Conservation (phyloP, 176 grass and related monocot species). For the Hsuehochloa calcarea region DNA sequence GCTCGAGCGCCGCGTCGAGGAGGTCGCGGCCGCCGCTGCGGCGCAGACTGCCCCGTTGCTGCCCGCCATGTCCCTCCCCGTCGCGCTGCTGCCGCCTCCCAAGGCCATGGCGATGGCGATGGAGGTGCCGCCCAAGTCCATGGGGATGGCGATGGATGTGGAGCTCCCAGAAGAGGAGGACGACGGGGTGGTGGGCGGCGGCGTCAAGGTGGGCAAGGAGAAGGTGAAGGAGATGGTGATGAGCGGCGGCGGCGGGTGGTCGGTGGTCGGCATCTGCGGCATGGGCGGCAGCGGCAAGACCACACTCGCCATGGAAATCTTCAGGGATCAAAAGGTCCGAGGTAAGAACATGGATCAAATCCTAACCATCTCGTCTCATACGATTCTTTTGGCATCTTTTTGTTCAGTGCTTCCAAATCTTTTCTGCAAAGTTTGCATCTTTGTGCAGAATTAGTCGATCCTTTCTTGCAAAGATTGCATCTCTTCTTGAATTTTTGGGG, state of each 20-base stretch:
- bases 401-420: background rate
- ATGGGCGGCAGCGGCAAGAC: constrained; percentile 99
- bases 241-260: constrained; percentile 50
- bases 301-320: constrained; percentile 92
- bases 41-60: background rate
- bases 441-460: constrained; percentile 2
- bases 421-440: background rate
- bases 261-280: constrained; percentile 83
- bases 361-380: background rate
- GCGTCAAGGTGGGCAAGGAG: constrained; percentile 65
- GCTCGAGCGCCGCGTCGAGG: constrained; percentile 75
- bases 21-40: constrained; percentile 36
- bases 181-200: constrained; percentile 39
- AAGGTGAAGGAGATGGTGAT: constrained; percentile 88
- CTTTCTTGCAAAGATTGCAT: background rate
- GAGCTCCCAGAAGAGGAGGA: background rate
- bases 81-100: constrained; percentile 29
- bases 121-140: constrained; percentile 4
- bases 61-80: constrained; percentile 41
- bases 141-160: constrained; percentile 36
- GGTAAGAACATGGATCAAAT: constrained; percentile 46
- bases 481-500: constrained; percentile 7
- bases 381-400: background rate
- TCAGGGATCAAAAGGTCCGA: constrained; percentile 70
- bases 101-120: constrained; percentile 1